phyloP scores from a whole-genome alignment of 164 flowering plant genomes.

The Stephania japonica region DNA sequence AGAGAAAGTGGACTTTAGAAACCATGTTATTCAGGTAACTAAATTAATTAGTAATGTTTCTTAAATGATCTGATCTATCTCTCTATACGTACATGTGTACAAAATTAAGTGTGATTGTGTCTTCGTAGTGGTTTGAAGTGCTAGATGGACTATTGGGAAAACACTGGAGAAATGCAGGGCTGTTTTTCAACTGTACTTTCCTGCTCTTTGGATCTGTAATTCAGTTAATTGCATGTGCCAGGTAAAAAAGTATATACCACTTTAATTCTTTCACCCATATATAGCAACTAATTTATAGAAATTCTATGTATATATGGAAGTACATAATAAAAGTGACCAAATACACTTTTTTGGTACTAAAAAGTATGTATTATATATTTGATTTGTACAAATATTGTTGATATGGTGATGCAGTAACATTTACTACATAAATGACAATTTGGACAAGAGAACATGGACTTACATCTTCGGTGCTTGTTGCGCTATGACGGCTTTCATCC shows the following conservation, averaged over 20 bases:
- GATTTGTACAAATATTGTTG: neutral
- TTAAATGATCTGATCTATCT: neutral
- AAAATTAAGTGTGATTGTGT: neutral
- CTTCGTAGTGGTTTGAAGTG: constrained; percentile 81
- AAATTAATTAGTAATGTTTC: too few species aligned
- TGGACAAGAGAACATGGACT: constrained; percentile 87
- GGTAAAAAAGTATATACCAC: constrained; percentile 28
- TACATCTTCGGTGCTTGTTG: constrained; percentile 90
- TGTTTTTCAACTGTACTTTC: constrained; percentile 78
- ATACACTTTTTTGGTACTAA: too few species aligned
- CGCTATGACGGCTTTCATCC: constrained; percentile 74
- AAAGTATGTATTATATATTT: neutral
- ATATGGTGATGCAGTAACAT: constrained; percentile 50
- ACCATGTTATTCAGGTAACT: constrained; percentile 75
- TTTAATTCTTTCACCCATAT: too few species aligned
- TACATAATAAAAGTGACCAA: too few species aligned
- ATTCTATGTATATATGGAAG: too few species aligned
- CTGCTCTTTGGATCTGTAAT: constrained; percentile 81
- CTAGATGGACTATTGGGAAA: constrained; percentile 78
- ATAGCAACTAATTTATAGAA: too few species aligned
- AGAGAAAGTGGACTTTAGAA: constrained; percentile 62
- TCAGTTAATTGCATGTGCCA: constrained; percentile 86
- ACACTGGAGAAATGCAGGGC: constrained; percentile 65
- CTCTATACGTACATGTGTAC: too few species aligned
- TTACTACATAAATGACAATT: constrained; percentile 69